These are phyloP conservation scores for Coemansia sp. DNA, from an alignment of 192 early-diverging fungal genomes.

Conservation along the genomic window DNA sequence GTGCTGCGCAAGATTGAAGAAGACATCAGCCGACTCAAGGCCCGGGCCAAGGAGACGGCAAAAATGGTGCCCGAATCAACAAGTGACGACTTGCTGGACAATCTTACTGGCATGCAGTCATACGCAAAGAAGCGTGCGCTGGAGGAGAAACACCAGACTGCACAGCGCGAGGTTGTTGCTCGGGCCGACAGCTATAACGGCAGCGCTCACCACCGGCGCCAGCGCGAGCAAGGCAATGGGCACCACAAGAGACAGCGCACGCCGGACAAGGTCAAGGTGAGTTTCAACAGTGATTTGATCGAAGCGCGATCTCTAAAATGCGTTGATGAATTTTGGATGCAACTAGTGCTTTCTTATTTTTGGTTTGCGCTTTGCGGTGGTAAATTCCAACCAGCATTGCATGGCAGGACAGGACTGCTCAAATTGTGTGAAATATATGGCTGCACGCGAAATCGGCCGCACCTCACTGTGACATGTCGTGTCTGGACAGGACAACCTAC, in stretches of 20 bases:
- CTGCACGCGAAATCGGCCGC: too few relatives aligned
- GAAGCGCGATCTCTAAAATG: neutral
- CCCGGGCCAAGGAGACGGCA: conserved; percentile 17
- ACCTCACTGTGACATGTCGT: too few relatives aligned
- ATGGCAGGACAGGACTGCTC: too few relatives aligned
- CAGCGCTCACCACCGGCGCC: neutral
- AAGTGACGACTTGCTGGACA: conserved; percentile 33
- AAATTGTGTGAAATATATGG: too few relatives aligned
- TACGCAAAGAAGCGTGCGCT: conserved; percentile 42
- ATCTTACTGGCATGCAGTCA: conserved; percentile 40
- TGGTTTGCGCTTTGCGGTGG: neutral
- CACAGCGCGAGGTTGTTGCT: conserved; percentile 31
- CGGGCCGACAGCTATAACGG: conserved; percentile 22
- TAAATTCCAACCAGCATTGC: too few relatives aligned
- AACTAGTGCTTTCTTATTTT: conserved; percentile 1
- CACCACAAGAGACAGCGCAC: conserved; percentile 32
- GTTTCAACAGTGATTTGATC: conserved; percentile 11
- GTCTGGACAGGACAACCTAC: too few relatives aligned
- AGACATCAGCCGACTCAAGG: conserved; percentile 32
- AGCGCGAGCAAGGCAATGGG: neutral
- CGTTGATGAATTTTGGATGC: neutral
- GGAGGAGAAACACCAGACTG: conserved; percentile 26
- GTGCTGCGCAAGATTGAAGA: conserved; percentile 49
- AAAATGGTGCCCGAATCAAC: conserved; percentile 11
- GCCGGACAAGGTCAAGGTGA: conserved; percentile 33